Evolutionary conservation across 345 rosid genomes (phyloP).

Genomic region (Gossypium raimondii): DNA sequence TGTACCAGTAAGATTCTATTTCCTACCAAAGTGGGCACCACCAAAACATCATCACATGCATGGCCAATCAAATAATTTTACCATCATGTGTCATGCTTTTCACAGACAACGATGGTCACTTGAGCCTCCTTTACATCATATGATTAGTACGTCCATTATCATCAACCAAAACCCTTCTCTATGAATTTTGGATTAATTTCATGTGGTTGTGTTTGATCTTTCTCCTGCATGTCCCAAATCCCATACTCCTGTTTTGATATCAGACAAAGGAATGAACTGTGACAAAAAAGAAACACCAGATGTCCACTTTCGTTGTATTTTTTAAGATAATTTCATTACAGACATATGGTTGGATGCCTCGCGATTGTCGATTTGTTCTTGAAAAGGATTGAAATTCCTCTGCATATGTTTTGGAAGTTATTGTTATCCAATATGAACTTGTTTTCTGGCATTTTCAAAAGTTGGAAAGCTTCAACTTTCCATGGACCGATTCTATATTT

Average conservation of each 20-base stretch:
- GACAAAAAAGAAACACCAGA: background rate
- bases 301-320: background rate
- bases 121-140: constrained; percentile 5
- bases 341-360: background rate
- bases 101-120: constrained; percentile 18
- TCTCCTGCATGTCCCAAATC: background rate
- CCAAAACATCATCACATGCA: constrained; percentile 28
- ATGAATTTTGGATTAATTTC: background rate
- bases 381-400: background rate
- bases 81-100: constrained; percentile 27
- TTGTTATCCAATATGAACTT: background rate
- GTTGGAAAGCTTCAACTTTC: background rate
- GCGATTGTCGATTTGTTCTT: background rate
- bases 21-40: constrained; percentile 9
- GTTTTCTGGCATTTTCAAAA: background rate
- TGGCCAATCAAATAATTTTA: constrained; percentile 21
- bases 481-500: background rate
- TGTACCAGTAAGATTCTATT: background rate
- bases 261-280: background rate
- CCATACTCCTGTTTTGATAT: background rate
- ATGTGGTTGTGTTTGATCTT: background rate
- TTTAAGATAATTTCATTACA: constrained; percentile 2
- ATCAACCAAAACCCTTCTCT: background rate
- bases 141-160: constrained; percentile 5
- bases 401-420: background rate